A percentile compares a stretch with the other conserved stretches of the same genome.
These are phyloP conservation scores for Malbranchea cinnamomea DNA, from an alignment of 2,329 filamentous ascomycete species.

Conservation along the genomic window DNA sequence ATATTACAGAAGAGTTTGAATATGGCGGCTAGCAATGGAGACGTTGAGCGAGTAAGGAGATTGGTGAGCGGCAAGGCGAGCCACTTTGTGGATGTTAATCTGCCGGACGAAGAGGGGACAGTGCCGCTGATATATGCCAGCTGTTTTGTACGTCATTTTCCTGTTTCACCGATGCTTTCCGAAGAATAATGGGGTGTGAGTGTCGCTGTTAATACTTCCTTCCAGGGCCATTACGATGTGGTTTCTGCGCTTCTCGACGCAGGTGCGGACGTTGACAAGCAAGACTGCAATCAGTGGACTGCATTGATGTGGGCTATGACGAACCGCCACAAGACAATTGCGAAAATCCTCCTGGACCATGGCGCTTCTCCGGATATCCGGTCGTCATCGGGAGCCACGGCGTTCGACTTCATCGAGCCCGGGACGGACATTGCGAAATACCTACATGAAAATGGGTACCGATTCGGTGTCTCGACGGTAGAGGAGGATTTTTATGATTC, in stretches of 20 bases:
- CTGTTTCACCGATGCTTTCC: neutral
- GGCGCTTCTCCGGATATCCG: constrained; percentile 93
- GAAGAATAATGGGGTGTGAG: neutral
- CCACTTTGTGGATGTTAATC: constrained; percentile 68
- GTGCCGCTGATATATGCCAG: constrained; percentile 95
- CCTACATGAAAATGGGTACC: constrained; percentile 85
- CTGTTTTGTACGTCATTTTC: constrained; percentile 61
- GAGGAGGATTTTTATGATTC: constrained; percentile 87
- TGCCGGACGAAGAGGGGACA: constrained; percentile 83
- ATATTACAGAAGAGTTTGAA: constrained; percentile 77
- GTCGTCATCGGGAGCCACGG: constrained; percentile 82
- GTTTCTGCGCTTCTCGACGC: constrained; percentile 72
- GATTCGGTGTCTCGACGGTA: constrained; percentile 25
- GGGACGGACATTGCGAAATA: constrained; percentile 96
- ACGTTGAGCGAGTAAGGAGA: constrained; percentile 63
- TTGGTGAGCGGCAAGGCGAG: constrained; percentile 62
- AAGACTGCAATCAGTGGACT: constrained; percentile 95
- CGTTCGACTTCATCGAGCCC: constrained; percentile 87
- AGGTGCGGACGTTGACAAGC: constrained; percentile 77
- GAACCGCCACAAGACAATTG: constrained; percentile 90
- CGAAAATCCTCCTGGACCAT: constrained; percentile 80
- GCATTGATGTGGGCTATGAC: constrained; percentile 99
- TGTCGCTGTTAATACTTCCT: constrained; percentile 2
- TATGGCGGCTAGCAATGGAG: constrained; percentile 93
- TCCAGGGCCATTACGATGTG: constrained; percentile 71